Conservation (phyloP, 495 filamentous ascomycete species). For the Chaetomium fimeti region DNA sequence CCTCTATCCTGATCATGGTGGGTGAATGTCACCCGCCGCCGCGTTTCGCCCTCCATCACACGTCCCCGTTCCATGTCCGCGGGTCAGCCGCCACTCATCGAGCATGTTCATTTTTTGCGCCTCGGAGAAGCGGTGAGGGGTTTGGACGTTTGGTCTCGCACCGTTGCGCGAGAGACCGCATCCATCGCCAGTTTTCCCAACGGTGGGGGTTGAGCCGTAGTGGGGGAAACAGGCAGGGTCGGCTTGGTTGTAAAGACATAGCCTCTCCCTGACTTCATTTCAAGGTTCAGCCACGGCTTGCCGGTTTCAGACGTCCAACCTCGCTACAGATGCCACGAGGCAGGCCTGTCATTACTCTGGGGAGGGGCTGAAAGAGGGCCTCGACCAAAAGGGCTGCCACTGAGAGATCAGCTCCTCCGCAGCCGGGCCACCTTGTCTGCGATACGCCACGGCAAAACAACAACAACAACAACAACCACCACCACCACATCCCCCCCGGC, state of each 20-base stretch:
- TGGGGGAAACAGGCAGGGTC: not conserved
- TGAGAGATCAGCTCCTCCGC: not conserved
- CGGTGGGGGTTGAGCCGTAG: not conserved
- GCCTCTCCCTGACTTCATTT: not conserved
- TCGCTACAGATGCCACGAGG: conserved; percentile 1
- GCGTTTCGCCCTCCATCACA: not conserved
- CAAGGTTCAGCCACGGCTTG: not conserved
- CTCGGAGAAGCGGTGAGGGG: not conserved
- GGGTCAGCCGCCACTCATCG: conserved; percentile 16
- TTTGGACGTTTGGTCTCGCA: not conserved
- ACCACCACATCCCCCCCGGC: no score
- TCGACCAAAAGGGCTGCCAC: not conserved
- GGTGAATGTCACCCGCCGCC: conserved; percentile 6
- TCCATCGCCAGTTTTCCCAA: not conserved
- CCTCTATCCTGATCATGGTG: not conserved
- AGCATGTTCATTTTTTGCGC: not conserved
- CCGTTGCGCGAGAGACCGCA: not conserved
- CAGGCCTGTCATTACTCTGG: not conserved
- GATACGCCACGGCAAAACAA: not conserved
- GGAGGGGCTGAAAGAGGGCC: not conserved
- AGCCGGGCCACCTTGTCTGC: not conserved
- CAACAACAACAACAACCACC: not conserved
- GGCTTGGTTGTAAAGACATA: not conserved
- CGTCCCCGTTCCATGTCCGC: conserved; percentile 18
- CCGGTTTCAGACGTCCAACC: not conserved